Evolutionary conservation across 306 rosid species (phyloP).

Genomic region (Vigna hirtella): DNA sequence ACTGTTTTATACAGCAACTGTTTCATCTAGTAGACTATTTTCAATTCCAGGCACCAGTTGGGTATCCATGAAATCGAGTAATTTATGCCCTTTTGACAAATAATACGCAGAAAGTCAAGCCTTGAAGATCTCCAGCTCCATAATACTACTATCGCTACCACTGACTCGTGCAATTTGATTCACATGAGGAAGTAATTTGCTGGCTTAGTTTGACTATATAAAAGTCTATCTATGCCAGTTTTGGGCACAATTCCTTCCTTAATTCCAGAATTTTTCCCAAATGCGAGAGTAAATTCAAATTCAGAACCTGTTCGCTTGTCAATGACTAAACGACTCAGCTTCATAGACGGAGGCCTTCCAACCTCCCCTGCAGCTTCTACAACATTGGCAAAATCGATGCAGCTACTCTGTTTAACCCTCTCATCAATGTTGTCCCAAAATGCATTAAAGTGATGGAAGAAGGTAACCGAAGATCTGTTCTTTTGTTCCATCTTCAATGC

Average conservation of each 20-base stretch:
- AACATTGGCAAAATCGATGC: conserved; percentile 59
- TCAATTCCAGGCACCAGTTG: conserved; percentile 69
- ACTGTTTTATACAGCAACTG: conserved; percentile 11
- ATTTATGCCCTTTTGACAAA: conserved; percentile 57
- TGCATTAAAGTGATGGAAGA: conserved; percentile 72
- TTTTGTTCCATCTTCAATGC: conserved; percentile 63
- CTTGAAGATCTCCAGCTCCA: conserved; percentile 59
- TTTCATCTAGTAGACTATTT: conserved; percentile 44
- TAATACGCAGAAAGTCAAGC: conserved; percentile 63
- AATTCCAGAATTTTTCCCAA: conserved; percentile 66
- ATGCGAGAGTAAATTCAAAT: conserved; percentile 5
- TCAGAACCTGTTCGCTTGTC: conserved; percentile 37
- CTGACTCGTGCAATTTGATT: conserved; percentile 52
- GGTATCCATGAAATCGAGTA: conserved; percentile 57
- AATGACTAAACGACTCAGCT: conserved; percentile 55
- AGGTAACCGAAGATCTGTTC: conserved; percentile 58
- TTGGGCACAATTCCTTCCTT: conserved; percentile 71
- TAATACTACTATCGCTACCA: conserved; percentile 45
- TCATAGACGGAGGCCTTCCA: conserved; percentile 56
- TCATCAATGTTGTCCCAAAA: conserved; percentile 66
- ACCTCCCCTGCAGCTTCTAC: conserved; percentile 72
- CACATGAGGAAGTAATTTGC: conserved; percentile 58
- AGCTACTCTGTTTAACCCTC: conserved; percentile 62
- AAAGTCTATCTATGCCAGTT: conserved; percentile 52
- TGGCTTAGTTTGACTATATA: conserved; percentile 48